Base-by-base conservation (phyloP, 371 early-diverging fungal species). In the Mucor irregularis region DNA sequence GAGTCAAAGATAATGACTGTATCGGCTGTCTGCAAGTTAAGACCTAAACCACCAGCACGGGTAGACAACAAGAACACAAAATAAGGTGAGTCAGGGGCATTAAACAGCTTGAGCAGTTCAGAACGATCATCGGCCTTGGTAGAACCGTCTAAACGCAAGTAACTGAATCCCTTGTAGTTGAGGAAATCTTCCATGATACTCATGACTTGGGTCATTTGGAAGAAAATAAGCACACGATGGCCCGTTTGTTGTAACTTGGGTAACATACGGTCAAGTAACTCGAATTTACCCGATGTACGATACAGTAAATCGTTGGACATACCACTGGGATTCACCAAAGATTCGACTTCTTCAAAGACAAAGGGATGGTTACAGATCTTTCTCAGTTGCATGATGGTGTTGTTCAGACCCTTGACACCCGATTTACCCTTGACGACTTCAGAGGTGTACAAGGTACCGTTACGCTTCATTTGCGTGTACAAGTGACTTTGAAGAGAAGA, bases 291-390 rank as follows among this genome's bases (percentile, higher is more conserved):
- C 5, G 95, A 82, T 24, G 85, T 85, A 50, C 91, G 86, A 57
- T 69, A 95, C 35, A 91, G 69, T 10, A 73, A 50, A 22, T 83
- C 82, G 33, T 83, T 82, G 56, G 76, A 74, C 33, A 54, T 61
- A 38, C 76, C 69, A 30, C 64, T 58, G 16, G 92, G 88, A 64
- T 91, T 87, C 38, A 94, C 74, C 5, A 74, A 66, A 16, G 80
- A 77, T 69, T 98, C 99, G 0, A 99, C 98, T 61, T 94, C 96
- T 44, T 90, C 89, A 74, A 96, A 97, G 4, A 99, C 92, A 71
- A 91, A 99, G 11, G 99, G 99, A 78, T 99, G 99, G 68, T 99
- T 99, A 69, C 99, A 98, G 55, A 98, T 92, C 74, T 99, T 99
- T 37, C 99, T 87, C 31, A 99, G 84, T 73, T 99, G 99, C 99